Base-by-base conservation (phyloP, 768 basidiomycete species). In the Fomitopsis pulvina region DNA sequence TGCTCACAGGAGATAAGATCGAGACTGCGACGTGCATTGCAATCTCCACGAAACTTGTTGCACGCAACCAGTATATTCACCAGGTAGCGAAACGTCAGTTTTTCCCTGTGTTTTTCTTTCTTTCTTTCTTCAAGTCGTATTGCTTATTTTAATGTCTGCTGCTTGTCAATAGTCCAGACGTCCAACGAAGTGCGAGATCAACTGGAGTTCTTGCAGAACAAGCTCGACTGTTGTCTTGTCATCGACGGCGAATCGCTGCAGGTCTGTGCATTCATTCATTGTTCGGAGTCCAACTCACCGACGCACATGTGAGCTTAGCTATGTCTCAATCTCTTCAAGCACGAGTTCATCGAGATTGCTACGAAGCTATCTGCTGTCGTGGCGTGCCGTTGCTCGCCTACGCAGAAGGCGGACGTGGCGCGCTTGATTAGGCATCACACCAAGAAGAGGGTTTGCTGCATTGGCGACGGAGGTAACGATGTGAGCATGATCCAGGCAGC, bases 401-500 rank as follows among this genome's bases (percentile, higher is more conserved):
- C 95, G 0, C 96, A 98, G 69, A 99, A 99, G 67, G 96, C 96
- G 9, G 95, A 98, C 62, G 92, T 99, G 3, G 95, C 96, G 0
- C 80, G 92, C 3, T 72, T 99, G 29, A 98, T 99, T 54, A 85
- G 96, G 6, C 74, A 78, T 16, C 83, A 85, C 62, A 96, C 95
- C 2, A 87, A 83, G 69, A 98, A 97, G 66, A 82, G 95, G 0
- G 95, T 99, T 0, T 98, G 95, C 66, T 98, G 96, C 63, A 98
- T 98, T 51, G 96, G 96, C 2, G 96, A 99, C 69, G 96, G 96
- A 28, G 96, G 96, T 3, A 99, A 99, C 65, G 96, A 99, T 64
- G 96, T 99, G 54, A 92, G 90, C 65, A 99, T 99, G 96, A 99
- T 99, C 53, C 96, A 98, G 62, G 96, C 96, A 1, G 96, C 96